Base-by-base conservation (phyloP, 352 stramenopile species). In the Lagenidium giganteum region DNA sequence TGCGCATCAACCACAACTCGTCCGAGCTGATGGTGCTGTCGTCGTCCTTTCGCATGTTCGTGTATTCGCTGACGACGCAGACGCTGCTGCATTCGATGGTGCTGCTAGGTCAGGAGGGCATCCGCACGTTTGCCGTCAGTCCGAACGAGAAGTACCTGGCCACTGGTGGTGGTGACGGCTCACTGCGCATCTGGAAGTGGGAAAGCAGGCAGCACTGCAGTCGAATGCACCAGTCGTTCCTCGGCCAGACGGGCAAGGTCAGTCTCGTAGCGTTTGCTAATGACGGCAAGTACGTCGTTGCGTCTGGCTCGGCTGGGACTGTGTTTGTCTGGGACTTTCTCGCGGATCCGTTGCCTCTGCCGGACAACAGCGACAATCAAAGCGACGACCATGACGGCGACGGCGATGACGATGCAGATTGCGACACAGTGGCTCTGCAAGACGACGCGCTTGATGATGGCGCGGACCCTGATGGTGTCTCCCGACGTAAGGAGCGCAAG, bases 61-160 rank as follows among this genome's bases (percentile, higher is more conserved):
- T n/a, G n/a, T n/a, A n/a, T n/a, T n/a, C n/a, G n/a, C n/a, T n/a
- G n/a, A n/a, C n/a, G n/a, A n/a, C n/a, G n/a, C n/a, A n/a, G n/a
- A n/a, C n/a, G 30, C 50, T 76, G n/a, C 40, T 83, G 12, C 70
- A 81, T 8, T 71, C 66, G 3, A 77, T 82, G 49, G 64, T 64
- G 3, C 36, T 89, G 17, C 51, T 85, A 1, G 73, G 67, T 0
- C 68, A 85, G 32, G 39, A 62, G 8, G 59, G 69, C 2, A 83
- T 89, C 42, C 67, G 59, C 1, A 48, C 66, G 22, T 52, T 87
- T 20, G 43, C 65, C 2, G 54, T 80, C 23, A 82, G 65, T 40
- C 52, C 56, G 20, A 85, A 87, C 24, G 42, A 66, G 4, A 85
- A 85, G 44, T 87, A 87, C 37, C 67, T 87, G 61, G 73, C 47